phyloP scores from a whole-genome alignment of 179 eudicot species.

The Heliamphora pulchella region DNA sequence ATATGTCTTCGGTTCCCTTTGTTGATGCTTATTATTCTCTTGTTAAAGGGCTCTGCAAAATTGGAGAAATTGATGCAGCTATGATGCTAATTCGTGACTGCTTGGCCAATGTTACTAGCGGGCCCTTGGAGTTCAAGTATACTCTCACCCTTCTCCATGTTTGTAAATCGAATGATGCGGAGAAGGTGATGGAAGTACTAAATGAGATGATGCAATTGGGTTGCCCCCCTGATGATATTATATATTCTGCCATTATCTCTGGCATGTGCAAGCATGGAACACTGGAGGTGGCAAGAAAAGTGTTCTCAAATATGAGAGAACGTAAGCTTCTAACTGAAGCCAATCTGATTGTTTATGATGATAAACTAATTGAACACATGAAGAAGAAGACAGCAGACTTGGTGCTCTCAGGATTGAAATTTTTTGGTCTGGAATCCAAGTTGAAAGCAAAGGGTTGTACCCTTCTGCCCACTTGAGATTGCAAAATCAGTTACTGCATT shows the following conservation, averaged over 20 bases:
- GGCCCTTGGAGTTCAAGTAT: conserved; percentile 80
- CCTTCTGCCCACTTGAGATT: conserved; percentile 35
- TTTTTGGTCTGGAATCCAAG: conserved; percentile 76
- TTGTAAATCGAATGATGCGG: conserved; percentile 61
- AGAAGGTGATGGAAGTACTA: conserved; percentile 56
- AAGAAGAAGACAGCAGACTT: conserved; percentile 76
- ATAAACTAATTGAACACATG: conserved; percentile 73
- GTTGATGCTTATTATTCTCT: conserved; percentile 60
- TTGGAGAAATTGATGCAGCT: conserved; percentile 75
- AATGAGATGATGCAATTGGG: conserved; percentile 72
- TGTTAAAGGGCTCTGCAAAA: conserved; percentile 66
- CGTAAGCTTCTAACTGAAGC: conserved; percentile 55
- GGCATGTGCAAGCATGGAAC: conserved; percentile 92
- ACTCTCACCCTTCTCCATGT: conserved; percentile 51
- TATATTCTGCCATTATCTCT: conserved; percentile 62
- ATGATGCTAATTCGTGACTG: conserved; percentile 72
- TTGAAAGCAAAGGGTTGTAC: conserved; percentile 62
- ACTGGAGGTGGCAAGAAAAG: conserved; percentile 70
- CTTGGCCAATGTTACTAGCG: conserved; percentile 59
- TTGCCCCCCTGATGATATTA: conserved; percentile 43
- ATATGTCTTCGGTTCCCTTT: conserved; percentile 55
- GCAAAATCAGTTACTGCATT: conserved; percentile 19
- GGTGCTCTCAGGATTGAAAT: conserved; percentile 68
- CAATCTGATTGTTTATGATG: conserved; percentile 60
- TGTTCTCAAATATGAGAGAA: conserved; percentile 53